Base-by-base conservation (phyloP, 106 monocot genomes). In the Alisma plantagoaquatica region DNA sequence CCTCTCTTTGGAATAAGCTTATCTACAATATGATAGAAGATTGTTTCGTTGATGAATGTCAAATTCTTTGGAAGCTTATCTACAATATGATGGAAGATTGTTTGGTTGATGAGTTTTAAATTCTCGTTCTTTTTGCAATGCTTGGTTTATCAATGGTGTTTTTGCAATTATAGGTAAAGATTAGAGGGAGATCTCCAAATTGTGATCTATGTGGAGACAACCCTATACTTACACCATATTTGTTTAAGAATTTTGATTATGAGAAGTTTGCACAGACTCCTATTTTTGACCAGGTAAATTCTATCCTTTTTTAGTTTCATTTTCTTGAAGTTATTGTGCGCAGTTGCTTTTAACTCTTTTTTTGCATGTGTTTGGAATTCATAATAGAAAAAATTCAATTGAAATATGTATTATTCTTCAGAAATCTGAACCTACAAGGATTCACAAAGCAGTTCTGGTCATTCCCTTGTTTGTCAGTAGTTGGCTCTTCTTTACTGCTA, bases 201-300 rank as follows among this genome's bases (percentile, higher is more conserved):
- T 98, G 98, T 77, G 56, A 66, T 44, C 60, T 63, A 31, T 98
- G 98, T 66, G 85, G 90, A 28, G 82, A 85, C 44, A 79, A 90
- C 66, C 60, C 89, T 17, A 31, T 21, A 27, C 66, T 98, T 29
- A 90, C 76, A 16, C 23, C 57, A 33, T 48, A 90, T 61, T 51
- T 53, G 42, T 98, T 98, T 56, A 64, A 61, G 44, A 67, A 9
- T 51, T 98, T 90, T 70, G 84, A 98, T 69, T 98, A 90, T 77
- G 98, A 85, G 59, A 77, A 66, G 18, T 98, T 98, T 69, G 86
- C 98, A n/a, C 90, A 78, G 44, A 82, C 90, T 24, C 74, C 85
- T 43, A 84, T 98, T 60, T 90, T 81, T 55, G 78, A 85, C 64
- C 58, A 25, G 90, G 98, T 98, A 98, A 60, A 61, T 69, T 38